Conservation (phyloP, 1,284 basidiomycete species). For the Cerrena zonata region DNA sequence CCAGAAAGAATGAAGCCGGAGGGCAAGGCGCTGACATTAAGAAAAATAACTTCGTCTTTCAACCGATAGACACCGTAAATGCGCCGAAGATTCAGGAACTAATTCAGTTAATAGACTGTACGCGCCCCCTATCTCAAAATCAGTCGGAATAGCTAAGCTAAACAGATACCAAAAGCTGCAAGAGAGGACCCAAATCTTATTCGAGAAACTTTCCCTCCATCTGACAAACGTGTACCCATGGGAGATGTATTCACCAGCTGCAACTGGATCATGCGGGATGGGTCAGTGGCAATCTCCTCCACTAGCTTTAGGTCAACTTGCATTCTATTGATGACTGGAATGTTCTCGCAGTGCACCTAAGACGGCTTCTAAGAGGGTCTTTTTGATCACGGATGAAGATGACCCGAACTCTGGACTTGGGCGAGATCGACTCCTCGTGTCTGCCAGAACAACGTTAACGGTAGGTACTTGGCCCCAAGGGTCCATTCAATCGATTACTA, state of each 20-base stretch:
- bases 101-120: conserved; percentile 67
- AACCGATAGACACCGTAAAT: conserved; percentile 71
- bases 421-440: conserved; percentile 52
- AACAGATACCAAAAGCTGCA: conserved; percentile 36
- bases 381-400: conserved; percentile 90
- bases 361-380: conserved; percentile 84
- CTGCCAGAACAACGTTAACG: conserved; percentile 64
- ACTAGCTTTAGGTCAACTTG: too few species aligned
- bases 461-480: conserved; percentile 35
- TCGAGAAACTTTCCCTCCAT: conserved; percentile 55
- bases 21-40: conserved; percentile 68
- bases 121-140: conserved; percentile 14
- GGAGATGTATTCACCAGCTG: conserved; percentile 84
- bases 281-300: conserved; percentile 55
- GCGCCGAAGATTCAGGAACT: conserved; percentile 77
- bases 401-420: conserved; percentile 45
- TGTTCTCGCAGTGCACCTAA: conserved; percentile 62
- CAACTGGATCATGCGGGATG: conserved; percentile 81
- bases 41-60: conserved; percentile 69
- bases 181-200: conserved; percentile 54
- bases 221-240: conserved; percentile 54
- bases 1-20: conserved; percentile 41
- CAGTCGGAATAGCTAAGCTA: neutral
- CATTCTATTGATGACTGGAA: neutral
- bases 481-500: conserved; percentile 1